A percentile compares a stretch with the other conserved stretches of the same genome.
Conservation (phyloP, 2,329 filamentous ascomycete genomes). For the Tolypocladium sp. region DNA sequence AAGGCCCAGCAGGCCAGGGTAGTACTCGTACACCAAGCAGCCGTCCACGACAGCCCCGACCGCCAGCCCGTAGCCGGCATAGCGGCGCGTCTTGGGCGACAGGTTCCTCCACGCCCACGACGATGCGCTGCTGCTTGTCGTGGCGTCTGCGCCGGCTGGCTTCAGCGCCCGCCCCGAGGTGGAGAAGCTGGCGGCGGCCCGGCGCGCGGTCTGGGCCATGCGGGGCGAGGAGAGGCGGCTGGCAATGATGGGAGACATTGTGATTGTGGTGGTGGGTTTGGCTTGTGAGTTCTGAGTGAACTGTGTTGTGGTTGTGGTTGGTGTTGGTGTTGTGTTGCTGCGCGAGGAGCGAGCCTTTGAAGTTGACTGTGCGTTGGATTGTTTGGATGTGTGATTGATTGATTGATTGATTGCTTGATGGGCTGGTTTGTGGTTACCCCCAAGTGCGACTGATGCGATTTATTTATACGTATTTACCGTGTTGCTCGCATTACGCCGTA, state of each 20-base stretch:
- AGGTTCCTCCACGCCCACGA: conserved; percentile 17
- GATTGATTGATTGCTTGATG: not conserved
- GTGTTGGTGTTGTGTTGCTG: no score
- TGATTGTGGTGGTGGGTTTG: not conserved
- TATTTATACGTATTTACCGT: not conserved
- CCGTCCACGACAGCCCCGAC: conserved; percentile 12
- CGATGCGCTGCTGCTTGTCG: not conserved
- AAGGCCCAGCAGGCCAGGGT: conserved; percentile 7
- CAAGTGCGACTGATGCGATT: not conserved
- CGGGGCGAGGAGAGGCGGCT: conserved; percentile 9
- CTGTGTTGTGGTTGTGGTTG: not conserved
- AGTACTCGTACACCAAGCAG: conserved; percentile 18
- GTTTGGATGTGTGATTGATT: not conserved
- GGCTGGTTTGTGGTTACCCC: not conserved
- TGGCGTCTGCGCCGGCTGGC: conserved; percentile 2
- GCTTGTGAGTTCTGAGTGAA: not conserved
- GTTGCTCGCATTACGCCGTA: not conserved
- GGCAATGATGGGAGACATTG: conserved; percentile 11
- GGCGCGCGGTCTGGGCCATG: conserved; percentile 5
- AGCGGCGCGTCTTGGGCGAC: conserved; percentile 15
- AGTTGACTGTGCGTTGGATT: conserved; percentile 3
- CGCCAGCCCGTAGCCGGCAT: conserved; percentile 11
- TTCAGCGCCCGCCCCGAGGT: conserved; percentile 8
- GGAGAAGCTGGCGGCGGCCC: conserved; percentile 12
- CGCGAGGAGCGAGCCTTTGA: no score